Conservation (phyloP, 2,329 filamentous ascomycete genomes). For the Didymella arachidicola region DNA sequence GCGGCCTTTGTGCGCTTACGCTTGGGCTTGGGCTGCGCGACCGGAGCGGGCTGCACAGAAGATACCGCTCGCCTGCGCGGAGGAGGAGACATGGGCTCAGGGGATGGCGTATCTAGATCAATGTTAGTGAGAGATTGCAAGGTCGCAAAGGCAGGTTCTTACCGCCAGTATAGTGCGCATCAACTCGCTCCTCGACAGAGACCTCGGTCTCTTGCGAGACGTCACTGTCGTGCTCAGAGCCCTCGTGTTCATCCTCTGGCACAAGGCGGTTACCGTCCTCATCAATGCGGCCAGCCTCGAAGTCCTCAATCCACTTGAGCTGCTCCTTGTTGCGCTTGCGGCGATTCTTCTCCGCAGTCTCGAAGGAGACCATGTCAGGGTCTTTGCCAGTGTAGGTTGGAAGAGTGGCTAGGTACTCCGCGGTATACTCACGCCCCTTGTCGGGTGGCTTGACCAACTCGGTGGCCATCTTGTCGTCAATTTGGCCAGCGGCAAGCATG, state of each 20-base stretch:
- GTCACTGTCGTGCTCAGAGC: neutral
- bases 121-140: neutral
- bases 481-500: constrained; percentile 11
- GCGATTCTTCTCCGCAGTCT: constrained; percentile 26
- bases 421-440: constrained; percentile 20
- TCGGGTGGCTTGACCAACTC: constrained; percentile 25
- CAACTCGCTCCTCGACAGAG: neutral
- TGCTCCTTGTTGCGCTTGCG: constrained; percentile 21
- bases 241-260: neutral
- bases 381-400: constrained; percentile 17
- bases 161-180: neutral
- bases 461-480: constrained; percentile 23
- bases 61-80: neutral
- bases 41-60: neutral
- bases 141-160: neutral
- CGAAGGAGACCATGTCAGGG: constrained; percentile 5
- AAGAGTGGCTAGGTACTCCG: constrained; percentile 23
- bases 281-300: constrained; percentile 29
- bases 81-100: neutral
- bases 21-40: neutral
- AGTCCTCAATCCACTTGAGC: constrained; percentile 28
- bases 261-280: constrained; percentile 21
- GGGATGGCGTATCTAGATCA: neutral
- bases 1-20: neutral
- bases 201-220: neutral